Evolutionary conservation across 2,329 filamentous ascomycete genomes (phyloP).

Genomic region (Penicillium sp.): DNA sequence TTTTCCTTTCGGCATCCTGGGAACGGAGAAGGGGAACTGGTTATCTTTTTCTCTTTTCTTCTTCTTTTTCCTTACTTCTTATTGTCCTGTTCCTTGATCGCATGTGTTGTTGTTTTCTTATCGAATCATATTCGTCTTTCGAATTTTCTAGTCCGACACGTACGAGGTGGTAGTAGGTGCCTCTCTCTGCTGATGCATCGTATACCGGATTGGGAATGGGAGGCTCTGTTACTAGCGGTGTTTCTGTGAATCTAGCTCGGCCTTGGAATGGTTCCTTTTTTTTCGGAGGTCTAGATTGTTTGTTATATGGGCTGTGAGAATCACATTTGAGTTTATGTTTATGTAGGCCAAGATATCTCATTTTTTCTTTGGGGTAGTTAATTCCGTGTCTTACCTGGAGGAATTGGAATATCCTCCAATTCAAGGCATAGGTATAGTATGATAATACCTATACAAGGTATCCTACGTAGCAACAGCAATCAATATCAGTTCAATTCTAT

Average conservation of each 20-base stretch:
- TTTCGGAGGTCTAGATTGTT: neutral
- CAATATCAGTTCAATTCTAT: too few species aligned
- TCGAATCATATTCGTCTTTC: slow-evolving; percentile 10
- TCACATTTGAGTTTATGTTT: neutral
- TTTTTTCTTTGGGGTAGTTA: neutral
- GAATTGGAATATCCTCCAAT: neutral
- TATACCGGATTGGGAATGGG: neutral
- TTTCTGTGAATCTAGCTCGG: neutral
- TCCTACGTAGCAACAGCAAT: too few species aligned
- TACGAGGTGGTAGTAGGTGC: slow-evolving; percentile 2
- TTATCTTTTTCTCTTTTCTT: slow-evolving; percentile 23
- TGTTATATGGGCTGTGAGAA: neutral
- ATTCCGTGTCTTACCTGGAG: neutral
- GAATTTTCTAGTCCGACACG: neutral
- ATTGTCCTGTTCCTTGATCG: slow-evolving; percentile 21
- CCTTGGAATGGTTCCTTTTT: neutral
- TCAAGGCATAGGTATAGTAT: neutral
- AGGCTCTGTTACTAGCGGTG: neutral
- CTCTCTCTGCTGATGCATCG: neutral
- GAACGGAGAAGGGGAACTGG: slow-evolving; percentile 19
- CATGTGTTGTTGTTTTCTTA: slow-evolving; percentile 16
- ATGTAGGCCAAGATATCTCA: neutral
- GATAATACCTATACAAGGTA: too few species aligned
- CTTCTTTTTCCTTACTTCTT: slow-evolving; percentile 10
- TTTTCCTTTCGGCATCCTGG: slow-evolving; percentile 22